These are phyloP conservation scores for Cylindrotheca closterium DNA, from an alignment of 108 stramenopile genomes.

Conservation along the genomic window DNA sequence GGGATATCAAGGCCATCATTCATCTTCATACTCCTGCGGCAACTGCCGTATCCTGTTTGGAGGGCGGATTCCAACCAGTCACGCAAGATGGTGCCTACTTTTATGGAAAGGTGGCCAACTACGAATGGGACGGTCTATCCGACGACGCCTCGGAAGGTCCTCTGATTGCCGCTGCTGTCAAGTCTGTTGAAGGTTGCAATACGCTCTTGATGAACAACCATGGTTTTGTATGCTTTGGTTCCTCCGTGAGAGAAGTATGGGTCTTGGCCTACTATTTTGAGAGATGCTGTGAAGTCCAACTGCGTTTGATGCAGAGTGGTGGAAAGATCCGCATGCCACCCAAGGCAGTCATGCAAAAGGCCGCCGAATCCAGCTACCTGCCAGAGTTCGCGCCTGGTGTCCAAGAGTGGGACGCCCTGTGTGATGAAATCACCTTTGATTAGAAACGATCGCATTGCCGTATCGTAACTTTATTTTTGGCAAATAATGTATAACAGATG, in stretches of 20 bases:
- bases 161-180: constrained; percentile 42
- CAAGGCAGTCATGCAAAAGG: constrained; percentile 42
- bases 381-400: constrained; percentile 61
- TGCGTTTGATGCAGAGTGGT: constrained; percentile 46
- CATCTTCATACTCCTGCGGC: constrained; percentile 65
- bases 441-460: not conserved
- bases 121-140: constrained; percentile 60
- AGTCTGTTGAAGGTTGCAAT: constrained; percentile 32
- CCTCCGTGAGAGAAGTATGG: constrained; percentile 51
- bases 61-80: constrained; percentile 52
- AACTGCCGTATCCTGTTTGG: constrained; percentile 61
- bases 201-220: constrained; percentile 70
- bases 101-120: constrained; percentile 44
- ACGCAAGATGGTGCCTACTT: constrained; percentile 61
- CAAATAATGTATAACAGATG: too few species aligned
- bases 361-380: constrained; percentile 38
- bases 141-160: constrained; percentile 52
- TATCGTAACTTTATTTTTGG: too few species aligned
- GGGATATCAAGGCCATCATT: constrained; percentile 62
- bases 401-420: constrained; percentile 61
- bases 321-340: constrained; percentile 36
- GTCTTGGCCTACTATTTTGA: constrained; percentile 73
- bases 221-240: constrained; percentile 51
- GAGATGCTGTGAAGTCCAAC: constrained; percentile 44
- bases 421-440: constrained; percentile 20